Conservation (phyloP, 768 basidiomycete species). For the Mycena indigotica region DNA sequence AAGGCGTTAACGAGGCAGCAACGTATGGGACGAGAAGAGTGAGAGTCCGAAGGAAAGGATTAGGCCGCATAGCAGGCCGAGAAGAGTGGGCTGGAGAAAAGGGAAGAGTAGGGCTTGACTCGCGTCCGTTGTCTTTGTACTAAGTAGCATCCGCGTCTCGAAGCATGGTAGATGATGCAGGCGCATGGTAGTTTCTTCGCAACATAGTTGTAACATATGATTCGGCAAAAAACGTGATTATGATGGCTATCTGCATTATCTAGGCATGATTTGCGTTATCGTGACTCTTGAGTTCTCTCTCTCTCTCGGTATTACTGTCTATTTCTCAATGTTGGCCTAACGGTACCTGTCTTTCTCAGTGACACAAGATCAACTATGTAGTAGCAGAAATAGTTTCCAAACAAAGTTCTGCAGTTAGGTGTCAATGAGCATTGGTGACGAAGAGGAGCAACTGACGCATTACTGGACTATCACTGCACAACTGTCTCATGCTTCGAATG, state of each 20-base stretch:
- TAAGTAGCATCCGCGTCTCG: background rate
- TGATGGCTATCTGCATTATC: too few species aligned
- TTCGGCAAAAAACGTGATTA: too few species aligned
- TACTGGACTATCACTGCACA: background rate
- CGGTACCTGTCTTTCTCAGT: too few species aligned
- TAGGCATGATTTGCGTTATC: too few species aligned
- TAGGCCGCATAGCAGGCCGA: background rate
- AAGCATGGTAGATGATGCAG: background rate
- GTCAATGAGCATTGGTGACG: too few species aligned
- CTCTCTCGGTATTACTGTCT: too few species aligned
- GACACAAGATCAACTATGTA: too few species aligned
- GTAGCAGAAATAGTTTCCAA: too few species aligned
- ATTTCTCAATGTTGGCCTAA: too few species aligned
- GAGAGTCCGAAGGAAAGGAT: background rate
- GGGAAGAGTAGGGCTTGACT: background rate
- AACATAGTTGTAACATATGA: background rate
- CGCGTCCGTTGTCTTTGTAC: background rate
- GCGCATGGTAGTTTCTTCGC: background rate
- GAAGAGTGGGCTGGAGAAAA: background rate
- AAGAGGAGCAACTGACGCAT: conserved; percentile 2
- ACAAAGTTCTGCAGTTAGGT: too few species aligned
- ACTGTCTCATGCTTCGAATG: background rate
- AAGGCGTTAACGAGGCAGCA: conserved; percentile 4
- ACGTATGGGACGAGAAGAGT: background rate
- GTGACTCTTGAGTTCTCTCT: too few species aligned